Percentiles rank a stretch among this genome's conserved stretches.
Evolutionary conservation across 2,329 filamentous ascomycete species (phyloP).

Genomic region (Botrytis hyacinthi): DNA sequence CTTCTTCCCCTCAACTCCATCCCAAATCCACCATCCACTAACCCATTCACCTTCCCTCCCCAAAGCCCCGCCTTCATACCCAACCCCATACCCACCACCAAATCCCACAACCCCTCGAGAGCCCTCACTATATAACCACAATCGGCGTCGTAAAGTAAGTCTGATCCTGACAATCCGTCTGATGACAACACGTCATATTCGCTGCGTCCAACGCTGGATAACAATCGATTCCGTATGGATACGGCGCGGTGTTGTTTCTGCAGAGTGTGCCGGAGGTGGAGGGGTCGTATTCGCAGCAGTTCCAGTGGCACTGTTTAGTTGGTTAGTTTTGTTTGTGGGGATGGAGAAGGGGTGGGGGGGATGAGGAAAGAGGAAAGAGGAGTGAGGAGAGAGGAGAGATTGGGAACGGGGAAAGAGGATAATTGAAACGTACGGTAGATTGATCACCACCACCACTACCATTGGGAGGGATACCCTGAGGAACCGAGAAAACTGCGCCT

Average conservation of each 20-base stretch:
- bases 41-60: background rate
- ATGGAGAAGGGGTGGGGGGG: background rate
- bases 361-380: background rate
- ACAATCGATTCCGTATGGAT: background rate
- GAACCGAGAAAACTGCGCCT: background rate
- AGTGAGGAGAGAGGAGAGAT: background rate
- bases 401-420: rapidly evolving
- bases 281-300: background rate
- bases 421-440: background rate
- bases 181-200: background rate
- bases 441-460: background rate
- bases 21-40: background rate
- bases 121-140: background rate
- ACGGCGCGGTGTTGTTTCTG: background rate
- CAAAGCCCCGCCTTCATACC: background rate
- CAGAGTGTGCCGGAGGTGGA: background rate
- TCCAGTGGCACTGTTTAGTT: background rate
- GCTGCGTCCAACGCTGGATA: background rate
- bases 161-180: background rate
- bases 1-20: background rate
- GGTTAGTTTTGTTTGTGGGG: too few species aligned
- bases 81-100: too few species aligned
- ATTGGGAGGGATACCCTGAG: background rate
- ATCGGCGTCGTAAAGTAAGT: background rate
- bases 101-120: background rate